A percentile compares a stretch with the other conserved stretches of the same genome.
Conservation (phyloP, 2,329 filamentous ascomycete species). For the Aureobasidium sp. region DNA sequence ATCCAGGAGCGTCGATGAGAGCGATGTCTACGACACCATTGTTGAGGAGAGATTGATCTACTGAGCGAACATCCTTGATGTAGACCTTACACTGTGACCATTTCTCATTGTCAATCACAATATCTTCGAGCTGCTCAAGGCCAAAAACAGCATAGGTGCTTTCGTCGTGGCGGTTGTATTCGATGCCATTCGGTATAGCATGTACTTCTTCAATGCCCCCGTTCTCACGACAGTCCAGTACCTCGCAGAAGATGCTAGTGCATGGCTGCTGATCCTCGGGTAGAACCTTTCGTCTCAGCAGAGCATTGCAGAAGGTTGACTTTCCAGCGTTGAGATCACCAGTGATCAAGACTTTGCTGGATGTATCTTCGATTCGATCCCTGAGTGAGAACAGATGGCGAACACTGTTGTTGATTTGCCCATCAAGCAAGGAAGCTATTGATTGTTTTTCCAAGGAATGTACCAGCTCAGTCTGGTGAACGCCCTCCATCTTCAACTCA, state of each 20-base stretch:
- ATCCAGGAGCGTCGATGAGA: constrained; percentile 88
- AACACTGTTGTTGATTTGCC: constrained; percentile 89
- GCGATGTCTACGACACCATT: constrained; percentile 98
- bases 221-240: constrained; percentile 87
- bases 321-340: constrained; percentile 96
- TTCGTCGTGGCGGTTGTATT: constrained; percentile 85
- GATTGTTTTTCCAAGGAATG: constrained; percentile 91
- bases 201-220: constrained; percentile 90
- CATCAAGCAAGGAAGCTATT: constrained; percentile 82
- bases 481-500: constrained; percentile 79
- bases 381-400: constrained; percentile 80
- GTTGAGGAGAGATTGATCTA: constrained; percentile 90
- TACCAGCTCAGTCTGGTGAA: constrained; percentile 84
- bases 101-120: constrained; percentile 79
- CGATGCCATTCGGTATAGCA: constrained; percentile 72
- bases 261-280: constrained; percentile 97
- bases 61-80: constrained; percentile 77
- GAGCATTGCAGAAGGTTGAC: constrained; percentile 97
- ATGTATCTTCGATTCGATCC: constrained; percentile 93
- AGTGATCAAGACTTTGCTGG: constrained; percentile 92
- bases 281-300: constrained; percentile 82
- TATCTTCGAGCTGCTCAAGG: constrained; percentile 71
- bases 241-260: constrained; percentile 97
- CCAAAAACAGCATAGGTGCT: constrained; percentile 85
- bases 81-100: constrained; percentile 98